Evolutionary conservation across 139 green algal genomes (phyloP), one percentile per base, ranked within the genome.

Genomic region (Tetradesmus obliquus): DNA sequence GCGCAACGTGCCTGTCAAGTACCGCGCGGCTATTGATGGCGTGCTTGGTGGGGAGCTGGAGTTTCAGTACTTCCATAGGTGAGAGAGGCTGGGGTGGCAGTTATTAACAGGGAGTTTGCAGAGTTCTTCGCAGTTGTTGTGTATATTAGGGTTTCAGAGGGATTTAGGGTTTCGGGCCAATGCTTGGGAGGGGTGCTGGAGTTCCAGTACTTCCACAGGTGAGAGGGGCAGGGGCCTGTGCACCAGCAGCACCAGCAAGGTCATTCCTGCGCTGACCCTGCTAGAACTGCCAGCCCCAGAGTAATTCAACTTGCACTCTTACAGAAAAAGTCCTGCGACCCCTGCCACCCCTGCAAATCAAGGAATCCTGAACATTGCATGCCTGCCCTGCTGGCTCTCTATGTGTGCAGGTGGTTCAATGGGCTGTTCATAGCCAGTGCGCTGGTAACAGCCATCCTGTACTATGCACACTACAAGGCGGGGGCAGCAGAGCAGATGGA

Each of bases 31-130:
- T n/a, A 96, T 99, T 66, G 96, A 96, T 69, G 81, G 83, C 15
- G 97, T 95, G 15, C 92, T 99, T 32, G 97, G 97, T 7, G 96
- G 95, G 1, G 94, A 98, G 84, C 92, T 99, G 88, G 95, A 98
- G 87, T 98, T 98, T 84, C 95, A 98, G 86, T 97, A 96, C 87
- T 98, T 98, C 91, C 97, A 98, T 86, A 90, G 93, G 87, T 94
- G 80, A 86, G 86, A 3, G 57, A 8, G 15, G 19, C 3, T 12
- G 8, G 7, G 22, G 3, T 72, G 13, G 20, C 57, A 66, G 60
- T 55, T 7, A 19, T n/a, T 24, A 13, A 19, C 66, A 10, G 15
- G 17, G n/a, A 3, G 7, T 76, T 76, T 24, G 66, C 66, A 76
- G 15, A 3, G 66, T 24, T 12, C 17, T 5, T 45, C 32, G 66